Evolutionary conservation across 306 rosid species (phyloP).

Genomic region (Quercus engelmannii): DNA sequence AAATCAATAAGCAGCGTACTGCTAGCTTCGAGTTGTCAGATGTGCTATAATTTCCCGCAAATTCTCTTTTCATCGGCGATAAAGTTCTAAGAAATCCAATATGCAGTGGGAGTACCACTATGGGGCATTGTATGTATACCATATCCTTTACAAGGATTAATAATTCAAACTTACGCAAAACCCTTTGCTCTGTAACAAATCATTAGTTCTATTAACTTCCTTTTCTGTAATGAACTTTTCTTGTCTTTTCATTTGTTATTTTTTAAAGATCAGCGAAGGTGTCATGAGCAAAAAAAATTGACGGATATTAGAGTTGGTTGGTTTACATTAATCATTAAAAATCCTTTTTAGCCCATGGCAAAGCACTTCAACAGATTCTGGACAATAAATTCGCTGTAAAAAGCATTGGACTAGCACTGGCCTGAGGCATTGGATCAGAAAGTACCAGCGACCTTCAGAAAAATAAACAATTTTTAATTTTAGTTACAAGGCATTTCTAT

Average conservation of each 20-base stretch:
- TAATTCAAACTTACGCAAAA: constrained; percentile 15
- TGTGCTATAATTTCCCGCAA: constrained; percentile 21
- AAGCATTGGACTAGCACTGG: not conserved
- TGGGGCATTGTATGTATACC: constrained; percentile 41
- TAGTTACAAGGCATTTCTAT: too few species aligned
- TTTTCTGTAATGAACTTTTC: constrained; percentile 27
- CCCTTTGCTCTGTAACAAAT: constrained; percentile 23
- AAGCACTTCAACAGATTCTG: not conserved
- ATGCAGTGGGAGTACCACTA: constrained; percentile 22
- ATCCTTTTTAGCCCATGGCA: not conserved
- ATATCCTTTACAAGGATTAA: constrained; percentile 29
- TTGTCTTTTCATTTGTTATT: not conserved
- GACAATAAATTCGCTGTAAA: not conserved
- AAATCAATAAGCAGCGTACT: constrained; percentile 15
- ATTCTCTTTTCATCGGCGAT: constrained; percentile 24
- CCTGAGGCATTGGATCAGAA: not conserved
- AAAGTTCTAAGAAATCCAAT: constrained; percentile 19
- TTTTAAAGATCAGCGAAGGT: not conserved
- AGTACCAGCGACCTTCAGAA: too few species aligned
- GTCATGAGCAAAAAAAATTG: not conserved
- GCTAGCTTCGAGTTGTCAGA: constrained; percentile 20
- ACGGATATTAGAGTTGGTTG: not conserved
- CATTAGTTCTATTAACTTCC: constrained; percentile 12
- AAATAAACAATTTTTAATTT: too few species aligned
- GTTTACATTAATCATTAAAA: not conserved